Percentiles rank a stretch among this genome's conserved stretches.
Evolutionary conservation across 805 yeast genomes (phyloP).

Genomic region (Yarrowia phangngaensis): DNA sequence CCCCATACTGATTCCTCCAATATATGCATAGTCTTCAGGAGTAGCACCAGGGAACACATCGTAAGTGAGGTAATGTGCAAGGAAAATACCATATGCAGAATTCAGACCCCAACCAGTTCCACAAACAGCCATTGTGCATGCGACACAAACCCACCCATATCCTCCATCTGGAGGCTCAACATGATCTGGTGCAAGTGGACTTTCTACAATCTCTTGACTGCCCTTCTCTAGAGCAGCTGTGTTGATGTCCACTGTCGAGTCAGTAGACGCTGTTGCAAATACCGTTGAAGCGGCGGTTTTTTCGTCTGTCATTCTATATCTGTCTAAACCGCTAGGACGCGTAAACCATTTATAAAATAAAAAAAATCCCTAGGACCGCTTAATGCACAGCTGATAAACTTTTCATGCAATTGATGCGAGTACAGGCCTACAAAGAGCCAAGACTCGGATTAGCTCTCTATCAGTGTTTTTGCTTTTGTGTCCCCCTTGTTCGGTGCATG

Average conservation of each 20-base stretch:
- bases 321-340: too few relatives aligned
- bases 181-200: conserved; percentile 5
- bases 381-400: conserved; percentile 9
- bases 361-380: too few relatives aligned
- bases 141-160: conserved; percentile 26
- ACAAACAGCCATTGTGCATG: conserved; percentile 23
- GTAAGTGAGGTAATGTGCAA: conserved; percentile 24
- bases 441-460: too few relatives aligned
- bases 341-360: too few relatives aligned
- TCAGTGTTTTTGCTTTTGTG: background rate
- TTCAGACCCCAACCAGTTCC: conserved; percentile 26
- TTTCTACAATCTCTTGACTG: background rate
- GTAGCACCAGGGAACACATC: conserved; percentile 25
- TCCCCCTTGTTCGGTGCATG: background rate
- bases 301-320: too few relatives aligned
- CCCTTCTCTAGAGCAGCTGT: conserved; percentile 9
- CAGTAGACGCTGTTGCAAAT: too few relatives aligned
- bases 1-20: conserved; percentile 22
- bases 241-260: too few relatives aligned
- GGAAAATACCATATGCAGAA: conserved; percentile 22
- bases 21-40: conserved; percentile 16
- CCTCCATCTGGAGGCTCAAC: conserved; percentile 25
- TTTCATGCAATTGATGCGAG: background rate
- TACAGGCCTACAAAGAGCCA: background rate
- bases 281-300: too few relatives aligned